phyloP scores from a whole-genome alignment of 2,329 filamentous ascomycete species.

The Sclerotiophoma versabilis region DNA sequence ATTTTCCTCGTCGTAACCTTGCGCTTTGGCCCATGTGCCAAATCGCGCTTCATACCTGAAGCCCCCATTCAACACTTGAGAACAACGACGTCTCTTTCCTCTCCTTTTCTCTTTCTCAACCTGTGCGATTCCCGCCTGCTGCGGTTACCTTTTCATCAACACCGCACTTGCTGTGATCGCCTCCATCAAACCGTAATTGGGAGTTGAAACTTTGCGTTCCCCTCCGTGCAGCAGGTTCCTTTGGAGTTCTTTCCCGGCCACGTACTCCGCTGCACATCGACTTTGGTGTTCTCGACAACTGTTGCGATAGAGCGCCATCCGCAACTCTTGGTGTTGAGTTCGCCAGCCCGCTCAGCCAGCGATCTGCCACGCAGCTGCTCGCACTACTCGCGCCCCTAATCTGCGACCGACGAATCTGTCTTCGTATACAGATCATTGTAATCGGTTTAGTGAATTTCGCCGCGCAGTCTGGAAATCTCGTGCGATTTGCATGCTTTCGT shows the following conservation, averaged over 20 bases:
- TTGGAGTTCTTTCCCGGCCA: constrained; percentile 26
- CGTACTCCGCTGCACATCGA: constrained; percentile 33
- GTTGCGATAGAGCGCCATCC: constrained; percentile 35
- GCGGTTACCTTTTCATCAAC: constrained; percentile 35
- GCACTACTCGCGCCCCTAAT: constrained; percentile 12
- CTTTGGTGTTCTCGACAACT: constrained; percentile 45
- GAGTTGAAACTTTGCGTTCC: constrained; percentile 38
- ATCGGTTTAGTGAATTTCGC: constrained; percentile 1
- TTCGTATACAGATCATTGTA: background rate
- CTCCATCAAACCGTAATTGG: constrained; percentile 39
- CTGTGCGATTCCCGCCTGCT: constrained; percentile 24
- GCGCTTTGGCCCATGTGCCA: constrained; percentile 45
- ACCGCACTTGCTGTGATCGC: constrained; percentile 24
- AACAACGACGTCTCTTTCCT: constrained; percentile 36
- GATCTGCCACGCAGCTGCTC: constrained; percentile 14
- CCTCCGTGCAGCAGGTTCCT: constrained; percentile 34
- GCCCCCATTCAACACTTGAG: constrained; percentile 29
- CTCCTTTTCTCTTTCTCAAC: constrained; percentile 33
- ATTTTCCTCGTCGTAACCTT: constrained; percentile 47
- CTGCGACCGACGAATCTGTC: constrained; percentile 1
- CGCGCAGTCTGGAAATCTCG: constrained; percentile 3
- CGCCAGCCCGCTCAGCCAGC: constrained; percentile 28
- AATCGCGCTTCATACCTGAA: constrained; percentile 44
- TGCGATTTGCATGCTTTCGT: constrained; percentile 9
- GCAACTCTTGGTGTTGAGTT: constrained; percentile 46